Evolutionary conservation across 768 basidiomycete species (phyloP).

Genomic region (Boletus tomentosulus): DNA sequence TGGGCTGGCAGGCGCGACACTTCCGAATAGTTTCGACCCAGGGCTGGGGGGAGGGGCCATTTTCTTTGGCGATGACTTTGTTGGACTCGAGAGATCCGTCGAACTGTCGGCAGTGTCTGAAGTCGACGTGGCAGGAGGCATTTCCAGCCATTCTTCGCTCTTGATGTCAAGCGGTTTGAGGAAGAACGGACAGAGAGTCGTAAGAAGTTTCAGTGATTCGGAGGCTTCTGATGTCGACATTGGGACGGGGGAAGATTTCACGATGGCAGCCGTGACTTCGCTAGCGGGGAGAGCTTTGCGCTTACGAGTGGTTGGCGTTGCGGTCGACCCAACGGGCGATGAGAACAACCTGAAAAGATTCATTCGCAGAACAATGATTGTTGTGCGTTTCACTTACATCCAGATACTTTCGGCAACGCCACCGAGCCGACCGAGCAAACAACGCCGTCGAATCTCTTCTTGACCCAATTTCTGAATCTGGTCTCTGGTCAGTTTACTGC

Average conservation of each 20-base stretch:
- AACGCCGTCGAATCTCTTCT: constrained; percentile 73
- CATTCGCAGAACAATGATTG: not conserved
- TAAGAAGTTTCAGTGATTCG: constrained; percentile 66
- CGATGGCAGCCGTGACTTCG: constrained; percentile 63
- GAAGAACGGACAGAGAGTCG: constrained; percentile 77
- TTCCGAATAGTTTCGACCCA: constrained; percentile 30
- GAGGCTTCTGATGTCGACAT: constrained; percentile 74
- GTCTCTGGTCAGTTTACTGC: constrained; percentile 55
- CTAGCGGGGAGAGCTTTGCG: constrained; percentile 63
- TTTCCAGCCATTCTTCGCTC: constrained; percentile 53
- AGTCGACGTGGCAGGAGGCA: constrained; percentile 30
- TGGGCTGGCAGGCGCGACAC: constrained; percentile 43
- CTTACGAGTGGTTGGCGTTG: constrained; percentile 58
- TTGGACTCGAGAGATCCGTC: constrained; percentile 31
- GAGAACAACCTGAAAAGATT: constrained; percentile 57
- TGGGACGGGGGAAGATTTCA: constrained; percentile 80
- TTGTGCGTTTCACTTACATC: constrained; percentile 51
- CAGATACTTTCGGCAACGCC: constrained; percentile 85
- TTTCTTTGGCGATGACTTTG: constrained; percentile 30
- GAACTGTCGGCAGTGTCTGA: constrained; percentile 12
- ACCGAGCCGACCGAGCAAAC: constrained; percentile 69
- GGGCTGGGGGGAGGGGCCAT: constrained; percentile 34
- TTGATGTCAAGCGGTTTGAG: constrained; percentile 58
- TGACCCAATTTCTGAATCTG: constrained; percentile 69
- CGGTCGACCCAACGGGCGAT: constrained; percentile 47